Conservation (phyloP, 2,329 filamentous ascomycete genomes). For the Penicillium paneum region DNA sequence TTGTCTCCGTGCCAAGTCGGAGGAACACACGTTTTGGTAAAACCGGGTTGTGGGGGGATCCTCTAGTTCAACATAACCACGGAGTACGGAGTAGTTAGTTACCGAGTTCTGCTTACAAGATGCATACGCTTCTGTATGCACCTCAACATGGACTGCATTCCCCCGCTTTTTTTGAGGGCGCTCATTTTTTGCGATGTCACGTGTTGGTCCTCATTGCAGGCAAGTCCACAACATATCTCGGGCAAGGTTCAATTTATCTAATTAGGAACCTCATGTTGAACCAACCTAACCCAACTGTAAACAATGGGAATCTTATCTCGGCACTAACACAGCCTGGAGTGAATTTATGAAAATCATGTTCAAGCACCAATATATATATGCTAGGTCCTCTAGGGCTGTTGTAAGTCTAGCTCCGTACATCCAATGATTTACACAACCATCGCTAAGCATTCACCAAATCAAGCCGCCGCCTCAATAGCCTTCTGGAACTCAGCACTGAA, state of each 20-base stretch:
- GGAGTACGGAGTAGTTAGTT: background rate
- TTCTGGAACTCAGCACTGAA: slow-evolving; percentile 35
- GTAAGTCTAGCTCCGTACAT: background rate
- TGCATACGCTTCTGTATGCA: background rate
- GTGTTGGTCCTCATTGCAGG: background rate
- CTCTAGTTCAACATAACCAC: background rate
- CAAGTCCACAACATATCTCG: too few species aligned
- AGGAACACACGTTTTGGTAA: background rate
- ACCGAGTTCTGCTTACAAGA: background rate
- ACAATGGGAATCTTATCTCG: slow-evolving; percentile 56
- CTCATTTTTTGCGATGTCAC: background rate
- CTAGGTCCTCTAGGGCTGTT: background rate
- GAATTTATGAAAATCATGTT: slow-evolving; percentile 44
- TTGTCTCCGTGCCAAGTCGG: background rate
- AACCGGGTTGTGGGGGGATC: background rate
- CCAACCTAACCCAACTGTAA: slow-evolving; percentile 52
- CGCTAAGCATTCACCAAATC: slow-evolving; percentile 13
- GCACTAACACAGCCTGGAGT: slow-evolving; percentile 52
- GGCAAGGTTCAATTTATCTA: background rate
- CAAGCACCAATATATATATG: background rate
- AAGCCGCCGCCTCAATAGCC: slow-evolving; percentile 22
- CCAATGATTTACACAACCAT: background rate
- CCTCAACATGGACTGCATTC: background rate
- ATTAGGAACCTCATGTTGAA: background rate
- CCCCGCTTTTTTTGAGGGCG: background rate